Percentiles rank a stretch among this genome's conserved stretches.
Evolutionary conservation across 345 rosid genomes (phyloP).

Genomic region (Eucalyptus cloeziana): DNA sequence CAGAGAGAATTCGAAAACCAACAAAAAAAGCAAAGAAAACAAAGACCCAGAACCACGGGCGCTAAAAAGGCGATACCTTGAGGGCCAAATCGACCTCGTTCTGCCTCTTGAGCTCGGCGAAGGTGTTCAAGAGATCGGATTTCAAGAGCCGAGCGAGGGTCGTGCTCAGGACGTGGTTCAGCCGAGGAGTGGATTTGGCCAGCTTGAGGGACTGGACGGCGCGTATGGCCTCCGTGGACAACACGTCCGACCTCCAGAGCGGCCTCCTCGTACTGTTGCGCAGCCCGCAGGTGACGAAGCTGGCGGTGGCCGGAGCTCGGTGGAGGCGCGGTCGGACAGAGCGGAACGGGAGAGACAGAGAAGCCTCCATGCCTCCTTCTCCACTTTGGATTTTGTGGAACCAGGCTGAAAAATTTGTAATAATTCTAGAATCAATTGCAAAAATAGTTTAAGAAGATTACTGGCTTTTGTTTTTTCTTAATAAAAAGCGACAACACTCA

Average conservation of each 20-base stretch:
- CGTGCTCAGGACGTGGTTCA: slow-evolving; percentile 6
- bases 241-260: slow-evolving; percentile 33
- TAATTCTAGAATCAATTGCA: not conserved
- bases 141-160: slow-evolving; percentile 45
- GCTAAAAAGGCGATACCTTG: slow-evolving; percentile 1
- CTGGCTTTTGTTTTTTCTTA: no score
- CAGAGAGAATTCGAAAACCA: not conserved
- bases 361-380: not conserved
- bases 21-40: not conserved
- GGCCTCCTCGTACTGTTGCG: slow-evolving; percentile 20
- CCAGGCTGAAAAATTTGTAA: not conserved
- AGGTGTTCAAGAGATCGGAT: slow-evolving; percentile 33
- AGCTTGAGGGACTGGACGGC: slow-evolving; percentile 46
- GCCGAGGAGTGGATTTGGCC: slow-evolving; percentile 26
- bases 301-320: not conserved
- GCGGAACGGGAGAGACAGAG: not conserved
- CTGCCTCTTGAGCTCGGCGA: slow-evolving; percentile 35
- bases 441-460: no score
- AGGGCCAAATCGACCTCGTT: slow-evolving; percentile 38
- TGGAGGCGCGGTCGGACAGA: not conserved
- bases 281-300: slow-evolving; percentile 29
- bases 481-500: not conserved
- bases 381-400: not conserved
- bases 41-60: not conserved
- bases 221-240: slow-evolving; percentile 47